Evolutionary conservation across 441 rosid genomes (phyloP).

Genomic region (Aleurites moluccanus): DNA sequence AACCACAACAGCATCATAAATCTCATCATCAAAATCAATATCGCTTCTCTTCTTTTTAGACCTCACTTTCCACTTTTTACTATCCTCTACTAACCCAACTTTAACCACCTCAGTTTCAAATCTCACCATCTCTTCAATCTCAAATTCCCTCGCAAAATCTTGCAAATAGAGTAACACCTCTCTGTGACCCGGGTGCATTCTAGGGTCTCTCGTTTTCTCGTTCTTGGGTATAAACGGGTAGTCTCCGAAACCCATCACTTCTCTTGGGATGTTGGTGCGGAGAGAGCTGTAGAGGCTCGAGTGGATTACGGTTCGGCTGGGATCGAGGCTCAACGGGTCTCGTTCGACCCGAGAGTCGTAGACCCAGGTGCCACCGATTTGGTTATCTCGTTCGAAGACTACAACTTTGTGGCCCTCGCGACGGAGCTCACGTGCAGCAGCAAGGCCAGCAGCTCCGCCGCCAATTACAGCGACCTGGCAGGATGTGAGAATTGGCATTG

Average conservation of each 20-base stretch:
- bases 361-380: conserved; percentile 69
- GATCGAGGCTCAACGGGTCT: conserved; percentile 62
- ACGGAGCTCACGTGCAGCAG: conserved; percentile 59
- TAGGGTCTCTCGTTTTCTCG: conserved; percentile 47
- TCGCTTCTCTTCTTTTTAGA: conserved; percentile 30
- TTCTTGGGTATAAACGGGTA: conserved; percentile 53
- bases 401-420: conserved; percentile 56
- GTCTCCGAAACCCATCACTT: conserved; percentile 66
- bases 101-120: conserved; percentile 59
- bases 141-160: conserved; percentile 63
- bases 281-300: conserved; percentile 69
- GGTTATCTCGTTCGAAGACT: conserved; percentile 45
- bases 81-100: conserved; percentile 38
- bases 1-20: conserved; percentile 80
- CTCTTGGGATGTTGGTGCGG: conserved; percentile 71
- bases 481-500: conserved; percentile 20
- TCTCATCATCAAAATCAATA: conserved; percentile 45
- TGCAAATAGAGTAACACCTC: conserved; percentile 70
- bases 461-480: conserved; percentile 70
- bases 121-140: conserved; percentile 59
- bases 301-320: conserved; percentile 47
- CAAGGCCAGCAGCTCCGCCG: conserved; percentile 76
- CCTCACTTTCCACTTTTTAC: conserved; percentile 54
- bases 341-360: conserved; percentile 46
- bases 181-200: conserved; percentile 69